Base-by-base conservation (phyloP, 2,329 filamentous ascomycete genomes). In the Colletotrichum melonis region DNA sequence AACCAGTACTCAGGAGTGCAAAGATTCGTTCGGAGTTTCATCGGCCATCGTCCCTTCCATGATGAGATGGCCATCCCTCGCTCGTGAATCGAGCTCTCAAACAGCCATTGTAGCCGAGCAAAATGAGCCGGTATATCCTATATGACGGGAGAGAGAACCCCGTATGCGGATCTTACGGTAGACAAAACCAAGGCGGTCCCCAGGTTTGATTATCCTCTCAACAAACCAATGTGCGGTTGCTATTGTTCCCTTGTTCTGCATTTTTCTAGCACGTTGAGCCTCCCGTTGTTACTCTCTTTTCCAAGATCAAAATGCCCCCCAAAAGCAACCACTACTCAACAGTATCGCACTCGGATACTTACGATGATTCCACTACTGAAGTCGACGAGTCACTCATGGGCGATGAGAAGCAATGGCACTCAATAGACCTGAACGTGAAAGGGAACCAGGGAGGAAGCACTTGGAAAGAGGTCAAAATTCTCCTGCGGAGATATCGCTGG, bases 401-500 rank as follows among this genome's bases (percentile, higher is more conserved):
- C 5, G 66, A 71, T 9, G 71, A 67, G 46, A 75, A 75, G 59
- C 66, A 70, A n/a, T 75, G 73, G 73, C 73, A 71, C 28, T 65
- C 64, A 22, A 60, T 71, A 26, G 63, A 66, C 26, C 54, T 71
- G 12, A n/a, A 64, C 30, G 55, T 55, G 2, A 26, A 35, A 1
- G 16, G 57, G n/a, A 32, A 26, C n/a, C n/a, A 46, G 4, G 35
- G 28, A 9, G 22, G 30, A 7, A 52, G 8, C 14, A 8, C 42
- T 32, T 73, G 70, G 70, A 63, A 42, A 19, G 68, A 63, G 2
- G 46, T 76, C 28, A 66, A 75, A 11, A 7, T 42, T 4, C 12
- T 63, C 12, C 9, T 73, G 55, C 52, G 63, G 28, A 38, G 55
- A 16, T 52, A 74, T 28, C 67, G 71, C 7, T 74, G 73, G 67